Base-by-base conservation (phyloP, 2,329 filamentous ascomycete genomes). In the Sporothrix globosa region DNA sequence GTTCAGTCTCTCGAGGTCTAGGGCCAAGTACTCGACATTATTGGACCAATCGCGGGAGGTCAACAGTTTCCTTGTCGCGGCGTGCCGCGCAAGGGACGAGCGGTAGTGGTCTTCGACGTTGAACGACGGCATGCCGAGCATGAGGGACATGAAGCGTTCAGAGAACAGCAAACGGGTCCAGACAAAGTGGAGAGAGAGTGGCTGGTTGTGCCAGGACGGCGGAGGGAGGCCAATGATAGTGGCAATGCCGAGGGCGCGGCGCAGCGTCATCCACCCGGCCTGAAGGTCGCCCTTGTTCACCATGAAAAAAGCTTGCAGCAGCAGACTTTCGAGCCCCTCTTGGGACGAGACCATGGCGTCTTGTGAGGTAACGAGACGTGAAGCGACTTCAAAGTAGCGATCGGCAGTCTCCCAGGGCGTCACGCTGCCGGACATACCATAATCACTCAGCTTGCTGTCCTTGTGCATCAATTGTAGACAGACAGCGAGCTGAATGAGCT, bases 241-340 rank as follows among this genome's bases (percentile, higher is more conserved):
- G 4, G 70, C 71, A 21, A 73, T 65, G 7, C 76, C 78, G 63
- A 85, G 76, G 1, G 81, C 83, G 30, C 82, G 79, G 4, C 84
- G 80, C n/a, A 78, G 77, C 0, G 77, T 76, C 4, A 85, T 73
- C 82, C 82, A 86, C 0, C 82, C 79, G 2, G 79, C 77, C 0
- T 81, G 80, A 0, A 85, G 76, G 39, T 82, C 80, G 1, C 85
- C 85, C 0, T 75, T 76, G 44, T 85, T 85, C 24, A 81, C 81
- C 17, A 82, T 77, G 72, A 81, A 84, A 13, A 84, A 77, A 3
- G 78, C 79, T 72, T 85, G 80, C 0, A 86, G 77, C 72, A 85
- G 78, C 6, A 86, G 71, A 58, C 82, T 83, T 70, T 85, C 83
- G 5, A 86, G 74, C 0, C 83, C 83, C 67, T 85, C 83, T 1